phyloP scores from a whole-genome alignment of 495 filamentous ascomycete genomes.

The Oidiodendron maius region DNA sequence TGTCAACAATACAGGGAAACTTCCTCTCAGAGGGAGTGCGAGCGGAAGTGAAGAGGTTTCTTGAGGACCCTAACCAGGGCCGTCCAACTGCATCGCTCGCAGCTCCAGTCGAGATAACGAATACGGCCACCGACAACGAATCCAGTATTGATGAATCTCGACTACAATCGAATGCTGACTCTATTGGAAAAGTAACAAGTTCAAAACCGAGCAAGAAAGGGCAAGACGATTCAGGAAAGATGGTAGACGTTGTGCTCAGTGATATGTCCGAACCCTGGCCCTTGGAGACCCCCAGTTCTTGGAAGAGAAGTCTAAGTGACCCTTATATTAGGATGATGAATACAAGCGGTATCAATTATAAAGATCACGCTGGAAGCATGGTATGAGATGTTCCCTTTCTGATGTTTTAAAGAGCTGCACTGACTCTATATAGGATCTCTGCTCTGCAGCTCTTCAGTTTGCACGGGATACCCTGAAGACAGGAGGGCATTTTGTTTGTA shows the following conservation, averaged over 20 bases:
- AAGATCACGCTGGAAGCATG: slow-evolving; percentile 93
- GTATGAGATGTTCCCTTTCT: slow-evolving; percentile 42
- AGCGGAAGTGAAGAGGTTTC: slow-evolving; percentile 64
- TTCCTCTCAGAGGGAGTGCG: slow-evolving; percentile 71
- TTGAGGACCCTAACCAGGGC: slow-evolving; percentile 59
- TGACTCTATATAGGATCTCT: slow-evolving; percentile 63
- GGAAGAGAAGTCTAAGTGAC: slow-evolving; percentile 82
- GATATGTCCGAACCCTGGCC: slow-evolving; percentile 99
- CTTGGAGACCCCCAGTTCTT: slow-evolving; percentile 76
- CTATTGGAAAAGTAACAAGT: slow-evolving; percentile 7
- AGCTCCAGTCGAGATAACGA: neutral
- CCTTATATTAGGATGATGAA: slow-evolving; percentile 98
- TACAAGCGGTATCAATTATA: slow-evolving; percentile 78
- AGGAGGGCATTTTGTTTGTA: slow-evolving; percentile 89
- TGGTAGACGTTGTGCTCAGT: slow-evolving; percentile 91
- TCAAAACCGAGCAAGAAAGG: neutral
- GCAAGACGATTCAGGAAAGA: slow-evolving; percentile 33
- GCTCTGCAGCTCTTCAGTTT: slow-evolving; percentile 76
- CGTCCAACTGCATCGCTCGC: slow-evolving; percentile 30
- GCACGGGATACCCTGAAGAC: slow-evolving; percentile 73
- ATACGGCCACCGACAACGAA: slow-evolving; percentile 14
- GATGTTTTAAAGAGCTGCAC: neutral
- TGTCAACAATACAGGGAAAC: slow-evolving; percentile 89
- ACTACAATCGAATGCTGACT: slow-evolving; percentile 28
- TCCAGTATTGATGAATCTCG: slow-evolving; percentile 51